Conservation (phyloP, 495 filamentous ascomycete genomes). For the Glutinoglossum americanum region DNA sequence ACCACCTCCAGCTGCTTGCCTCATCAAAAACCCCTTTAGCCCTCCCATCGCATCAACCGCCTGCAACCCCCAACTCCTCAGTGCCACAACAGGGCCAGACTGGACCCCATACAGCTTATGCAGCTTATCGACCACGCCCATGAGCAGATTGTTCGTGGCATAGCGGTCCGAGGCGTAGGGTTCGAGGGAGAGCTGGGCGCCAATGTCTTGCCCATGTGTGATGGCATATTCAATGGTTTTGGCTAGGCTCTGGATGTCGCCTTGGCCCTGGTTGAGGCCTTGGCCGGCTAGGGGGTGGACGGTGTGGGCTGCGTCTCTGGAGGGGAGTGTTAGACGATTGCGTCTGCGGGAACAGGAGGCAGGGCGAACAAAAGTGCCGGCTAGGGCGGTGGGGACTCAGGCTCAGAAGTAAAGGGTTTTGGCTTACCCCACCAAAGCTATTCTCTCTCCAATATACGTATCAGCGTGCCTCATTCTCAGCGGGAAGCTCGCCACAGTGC, state of each 20-base stretch:
- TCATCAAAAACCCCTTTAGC: slow-evolving; percentile 76
- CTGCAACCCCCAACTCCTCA: slow-evolving; percentile 55
- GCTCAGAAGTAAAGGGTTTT: background rate
- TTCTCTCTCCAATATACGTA: slow-evolving; percentile 70
- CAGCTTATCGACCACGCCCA: slow-evolving; percentile 80
- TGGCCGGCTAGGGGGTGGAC: slow-evolving; percentile 89
- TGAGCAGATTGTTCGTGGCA: slow-evolving; percentile 58
- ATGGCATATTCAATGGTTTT: slow-evolving; percentile 56
- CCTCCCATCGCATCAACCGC: slow-evolving; percentile 55
- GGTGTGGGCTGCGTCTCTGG: slow-evolving; percentile 69
- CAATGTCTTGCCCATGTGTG: slow-evolving; percentile 66
- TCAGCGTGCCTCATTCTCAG: slow-evolving; percentile 77
- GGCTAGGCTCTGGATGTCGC: slow-evolving; percentile 58
- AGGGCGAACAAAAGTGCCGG: too few relatives aligned
- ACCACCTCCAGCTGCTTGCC: slow-evolving; percentile 47
- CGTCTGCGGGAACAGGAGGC: background rate
- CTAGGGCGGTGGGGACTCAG: too few relatives aligned
- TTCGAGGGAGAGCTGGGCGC: slow-evolving; percentile 48
- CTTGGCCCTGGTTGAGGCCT: slow-evolving; percentile 82
- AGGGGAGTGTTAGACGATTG: background rate
- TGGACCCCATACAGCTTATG: slow-evolving; percentile 69
- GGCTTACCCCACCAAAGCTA: slow-evolving; percentile 54
- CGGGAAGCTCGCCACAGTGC: slow-evolving; percentile 75
- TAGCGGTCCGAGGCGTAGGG: slow-evolving; percentile 61
- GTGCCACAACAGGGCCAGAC: slow-evolving; percentile 46